Conservation (phyloP, 2,329 filamentous ascomycete genomes). For the Trichoderma brevicompactum region DNA sequence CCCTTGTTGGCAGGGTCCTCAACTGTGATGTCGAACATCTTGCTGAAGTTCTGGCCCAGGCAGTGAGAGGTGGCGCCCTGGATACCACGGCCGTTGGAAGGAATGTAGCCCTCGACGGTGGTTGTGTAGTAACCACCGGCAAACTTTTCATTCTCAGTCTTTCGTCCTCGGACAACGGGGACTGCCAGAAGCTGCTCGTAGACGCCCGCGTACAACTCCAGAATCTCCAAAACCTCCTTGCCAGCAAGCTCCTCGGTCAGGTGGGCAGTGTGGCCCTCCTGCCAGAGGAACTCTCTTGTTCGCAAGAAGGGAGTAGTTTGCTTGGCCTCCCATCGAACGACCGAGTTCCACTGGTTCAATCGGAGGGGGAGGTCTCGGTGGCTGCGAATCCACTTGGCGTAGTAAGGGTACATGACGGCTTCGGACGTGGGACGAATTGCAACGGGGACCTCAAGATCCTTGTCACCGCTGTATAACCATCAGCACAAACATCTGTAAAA, state of each 20-base stretch:
- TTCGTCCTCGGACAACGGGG: conserved; percentile 88
- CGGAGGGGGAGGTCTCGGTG: conserved; percentile 93
- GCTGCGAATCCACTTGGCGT: conserved; percentile 94
- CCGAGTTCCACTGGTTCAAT: conserved; percentile 97
- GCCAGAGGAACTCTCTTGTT: conserved; percentile 96
- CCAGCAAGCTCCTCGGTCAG: conserved; percentile 80
- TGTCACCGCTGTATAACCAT: conserved; percentile 69
- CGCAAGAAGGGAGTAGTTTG: conserved; percentile 85
- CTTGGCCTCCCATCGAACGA: conserved; percentile 95
- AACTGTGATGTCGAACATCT: conserved; percentile 98
- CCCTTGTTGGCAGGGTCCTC: conserved; percentile 87
- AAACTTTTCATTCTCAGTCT: conserved; percentile 99
- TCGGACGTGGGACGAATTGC: conserved; percentile 71
- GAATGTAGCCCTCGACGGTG: conserved; percentile 96
- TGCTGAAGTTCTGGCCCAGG: conserved; percentile 96
- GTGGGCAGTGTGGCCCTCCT: conserved; percentile 92
- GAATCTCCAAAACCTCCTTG: conserved; percentile 87
- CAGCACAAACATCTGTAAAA: neutral
- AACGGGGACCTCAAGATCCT: conserved; percentile 81
- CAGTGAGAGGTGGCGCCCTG: conserved; percentile 95
- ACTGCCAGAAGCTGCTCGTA: conserved; percentile 95
- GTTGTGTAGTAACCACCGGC: conserved; percentile 96
- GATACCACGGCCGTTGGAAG: conserved; percentile 92
- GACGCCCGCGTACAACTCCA: conserved; percentile 88
- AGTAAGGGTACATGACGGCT: conserved; percentile 94